These are phyloP conservation scores for Coprinopsis strossmayeri DNA, from an alignment of 768 basidiomycete species.

Conservation along the genomic window DNA sequence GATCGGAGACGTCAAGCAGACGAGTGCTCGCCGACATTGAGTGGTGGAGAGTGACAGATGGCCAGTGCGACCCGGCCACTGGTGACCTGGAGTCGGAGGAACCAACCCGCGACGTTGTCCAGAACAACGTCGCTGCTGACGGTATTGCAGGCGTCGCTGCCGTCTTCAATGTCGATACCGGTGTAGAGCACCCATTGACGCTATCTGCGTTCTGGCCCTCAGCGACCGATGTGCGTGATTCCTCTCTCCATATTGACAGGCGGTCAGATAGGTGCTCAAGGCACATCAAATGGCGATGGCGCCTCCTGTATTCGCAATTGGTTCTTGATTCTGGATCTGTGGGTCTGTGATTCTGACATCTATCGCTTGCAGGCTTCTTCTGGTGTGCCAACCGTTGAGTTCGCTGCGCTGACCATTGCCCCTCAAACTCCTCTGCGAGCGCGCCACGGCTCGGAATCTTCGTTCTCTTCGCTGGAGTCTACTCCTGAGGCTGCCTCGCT, in stretches of 20 bases:
- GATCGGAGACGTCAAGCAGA: slow-evolving; percentile 56
- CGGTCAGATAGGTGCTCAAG: slow-evolving; percentile 4
- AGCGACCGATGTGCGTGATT: slow-evolving; percentile 31
- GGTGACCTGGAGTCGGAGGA: slow-evolving; percentile 41
- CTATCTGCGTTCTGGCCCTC: slow-evolving; percentile 27
- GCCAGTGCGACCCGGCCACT: slow-evolving; percentile 48
- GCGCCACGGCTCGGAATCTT: slow-evolving; percentile 32
- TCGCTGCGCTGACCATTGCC: slow-evolving; percentile 50
- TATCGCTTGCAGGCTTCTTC: slow-evolving; percentile 19
- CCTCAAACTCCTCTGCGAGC: slow-evolving; percentile 42
- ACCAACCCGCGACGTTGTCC: slow-evolving; percentile 29
- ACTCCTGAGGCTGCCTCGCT: slow-evolving; percentile 40
- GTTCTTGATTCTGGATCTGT: background rate
- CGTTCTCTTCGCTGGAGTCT: slow-evolving; percentile 51
- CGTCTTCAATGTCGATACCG: slow-evolving; percentile 30
- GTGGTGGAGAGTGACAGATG: slow-evolving; percentile 79
- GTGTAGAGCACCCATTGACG: slow-evolving; percentile 31
- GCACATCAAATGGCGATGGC: slow-evolving; percentile 3
- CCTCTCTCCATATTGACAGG: slow-evolving; percentile 1
- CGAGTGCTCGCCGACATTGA: slow-evolving; percentile 82
- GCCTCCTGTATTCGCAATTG: slow-evolving; percentile 1
- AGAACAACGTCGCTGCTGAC: slow-evolving; percentile 21
- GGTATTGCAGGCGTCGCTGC: slow-evolving; percentile 21
- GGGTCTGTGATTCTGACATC: slow-evolving; percentile 11
- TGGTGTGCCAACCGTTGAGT: slow-evolving; percentile 34